Conservation (phyloP, 768 basidiomycete species). For the Phaeotremella fagi region DNA sequence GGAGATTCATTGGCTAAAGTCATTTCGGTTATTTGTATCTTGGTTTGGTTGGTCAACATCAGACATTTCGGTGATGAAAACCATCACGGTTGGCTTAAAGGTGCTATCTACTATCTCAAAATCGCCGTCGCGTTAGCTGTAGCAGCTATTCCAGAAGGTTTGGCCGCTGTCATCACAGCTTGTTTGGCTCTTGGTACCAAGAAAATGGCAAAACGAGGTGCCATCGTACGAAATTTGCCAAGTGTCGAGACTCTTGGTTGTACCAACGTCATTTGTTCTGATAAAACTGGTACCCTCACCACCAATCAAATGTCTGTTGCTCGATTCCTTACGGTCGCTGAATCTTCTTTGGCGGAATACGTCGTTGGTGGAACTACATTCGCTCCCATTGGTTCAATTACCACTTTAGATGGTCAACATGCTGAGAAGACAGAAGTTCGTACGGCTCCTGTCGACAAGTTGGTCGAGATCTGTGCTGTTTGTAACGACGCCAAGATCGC, state of each 20-base stretch:
- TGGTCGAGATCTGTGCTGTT: constrained; percentile 85
- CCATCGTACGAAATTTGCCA: constrained; percentile 92
- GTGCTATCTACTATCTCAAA: constrained; percentile 98
- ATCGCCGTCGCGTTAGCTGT: constrained; percentile 99
- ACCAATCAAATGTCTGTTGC: constrained; percentile 98
- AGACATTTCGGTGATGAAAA: constrained; percentile 94
- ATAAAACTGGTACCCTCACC: constrained; percentile 95
- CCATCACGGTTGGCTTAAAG: constrained; percentile 83
- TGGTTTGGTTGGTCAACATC: constrained; percentile 97
- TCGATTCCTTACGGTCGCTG: constrained; percentile 72
- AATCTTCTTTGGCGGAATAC: constrained; percentile 61
- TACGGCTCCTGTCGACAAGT: constrained; percentile 46
- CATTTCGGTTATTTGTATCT: constrained; percentile 91
- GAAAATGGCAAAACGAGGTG: constrained; percentile 99
- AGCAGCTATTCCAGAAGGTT: constrained; percentile 94
- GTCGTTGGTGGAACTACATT: constrained; percentile 88
- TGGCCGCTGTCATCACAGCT: constrained; percentile 97
- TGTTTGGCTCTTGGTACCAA: constrained; percentile 94
- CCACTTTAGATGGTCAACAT: constrained; percentile 61
- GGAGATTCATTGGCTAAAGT: constrained; percentile 97
- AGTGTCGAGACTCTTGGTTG: constrained; percentile 96
- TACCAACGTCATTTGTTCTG: constrained; percentile 97
- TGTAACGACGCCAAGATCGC: constrained; percentile 92
- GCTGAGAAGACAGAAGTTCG: constrained; percentile 54
- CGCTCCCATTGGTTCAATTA: constrained; percentile 73